Evolutionary conservation across 768 basidiomycete species (phyloP).

Genomic region (Fomitopsis serialis): DNA sequence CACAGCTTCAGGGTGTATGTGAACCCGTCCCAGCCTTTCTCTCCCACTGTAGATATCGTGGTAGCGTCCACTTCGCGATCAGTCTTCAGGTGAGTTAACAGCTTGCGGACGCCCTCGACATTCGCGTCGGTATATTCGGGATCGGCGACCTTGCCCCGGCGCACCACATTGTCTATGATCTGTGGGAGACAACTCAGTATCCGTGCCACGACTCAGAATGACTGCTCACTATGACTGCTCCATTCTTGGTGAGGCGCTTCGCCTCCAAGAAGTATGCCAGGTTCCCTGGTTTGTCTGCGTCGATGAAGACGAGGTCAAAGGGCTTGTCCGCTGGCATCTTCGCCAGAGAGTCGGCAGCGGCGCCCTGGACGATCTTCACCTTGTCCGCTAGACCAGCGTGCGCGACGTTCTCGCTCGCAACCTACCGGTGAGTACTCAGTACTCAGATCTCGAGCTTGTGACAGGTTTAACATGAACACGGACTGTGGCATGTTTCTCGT

Average conservation of each 20-base stretch:
- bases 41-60: conserved; percentile 29
- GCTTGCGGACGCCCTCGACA: conserved; percentile 41
- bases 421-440: conserved; percentile 25
- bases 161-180: conserved; percentile 62
- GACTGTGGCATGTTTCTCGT: conserved; percentile 43
- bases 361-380: conserved; percentile 45
- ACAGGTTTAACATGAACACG: too few relatives aligned
- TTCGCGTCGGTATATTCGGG: conserved; percentile 9
- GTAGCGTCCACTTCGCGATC: conserved; percentile 38
- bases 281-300: conserved; percentile 62
- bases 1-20: conserved; percentile 12
- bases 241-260: conserved; percentile 52
- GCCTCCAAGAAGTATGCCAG: conserved; percentile 52
- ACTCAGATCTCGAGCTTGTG: too few relatives aligned
- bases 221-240: conserved; percentile 54
- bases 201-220: background rate
- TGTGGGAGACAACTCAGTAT: conserved; percentile 11
- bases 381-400: conserved; percentile 46
- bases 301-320: conserved; percentile 69
- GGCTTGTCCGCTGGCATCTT: conserved; percentile 40
- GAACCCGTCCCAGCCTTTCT: conserved; percentile 29
- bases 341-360: conserved; percentile 45
- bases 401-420: conserved; percentile 53
- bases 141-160: conserved; percentile 42
- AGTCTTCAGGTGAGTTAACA: conserved; percentile 41